A percentile compares a stretch with the other conserved stretches of the same genome.
These are phyloP conservation scores for Suillus placidus DNA, from an alignment of 768 basidiomycete genomes.

Conservation along the genomic window DNA sequence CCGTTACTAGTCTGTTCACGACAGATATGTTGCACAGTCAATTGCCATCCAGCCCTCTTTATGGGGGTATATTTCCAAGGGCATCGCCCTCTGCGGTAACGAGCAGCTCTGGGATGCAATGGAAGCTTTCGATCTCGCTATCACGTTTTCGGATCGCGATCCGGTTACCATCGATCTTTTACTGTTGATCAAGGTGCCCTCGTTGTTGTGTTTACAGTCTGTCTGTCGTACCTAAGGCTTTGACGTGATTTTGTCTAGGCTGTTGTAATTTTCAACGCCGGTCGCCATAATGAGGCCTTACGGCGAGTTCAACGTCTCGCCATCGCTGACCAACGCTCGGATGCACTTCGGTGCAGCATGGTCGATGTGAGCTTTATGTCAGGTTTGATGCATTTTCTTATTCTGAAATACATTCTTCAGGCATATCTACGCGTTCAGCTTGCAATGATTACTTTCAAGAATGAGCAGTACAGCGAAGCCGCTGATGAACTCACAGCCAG, in stretches of 20 bases:
- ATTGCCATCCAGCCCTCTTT: neutral
- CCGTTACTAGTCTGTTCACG: neutral
- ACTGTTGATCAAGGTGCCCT: neutral
- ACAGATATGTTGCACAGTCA: neutral
- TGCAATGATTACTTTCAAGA: neutral
- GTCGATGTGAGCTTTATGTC: neutral
- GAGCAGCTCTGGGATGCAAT: neutral
- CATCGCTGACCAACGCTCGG: neutral
- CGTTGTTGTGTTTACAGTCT: neutral
- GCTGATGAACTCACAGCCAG: neutral
- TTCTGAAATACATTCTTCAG: neutral
- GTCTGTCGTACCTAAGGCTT: neutral
- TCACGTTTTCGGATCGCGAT: neutral
- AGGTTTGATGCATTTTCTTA: neutral
- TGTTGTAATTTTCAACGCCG: neutral
- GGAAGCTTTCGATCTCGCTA: neutral
- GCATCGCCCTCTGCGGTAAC: neutral
- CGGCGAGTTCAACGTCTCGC: conserved; percentile 1
- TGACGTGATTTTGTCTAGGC: neutral
- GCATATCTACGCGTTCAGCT: neutral
- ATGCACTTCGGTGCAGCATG: neutral
- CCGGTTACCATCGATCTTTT: neutral
- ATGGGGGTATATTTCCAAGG: neutral
- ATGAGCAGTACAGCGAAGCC: neutral
- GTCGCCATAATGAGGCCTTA: neutral